These are phyloP conservation scores for Globisporangium perplexum DNA, from an alignment of 352 stramenopile genomes.

Conservation along the genomic window DNA sequence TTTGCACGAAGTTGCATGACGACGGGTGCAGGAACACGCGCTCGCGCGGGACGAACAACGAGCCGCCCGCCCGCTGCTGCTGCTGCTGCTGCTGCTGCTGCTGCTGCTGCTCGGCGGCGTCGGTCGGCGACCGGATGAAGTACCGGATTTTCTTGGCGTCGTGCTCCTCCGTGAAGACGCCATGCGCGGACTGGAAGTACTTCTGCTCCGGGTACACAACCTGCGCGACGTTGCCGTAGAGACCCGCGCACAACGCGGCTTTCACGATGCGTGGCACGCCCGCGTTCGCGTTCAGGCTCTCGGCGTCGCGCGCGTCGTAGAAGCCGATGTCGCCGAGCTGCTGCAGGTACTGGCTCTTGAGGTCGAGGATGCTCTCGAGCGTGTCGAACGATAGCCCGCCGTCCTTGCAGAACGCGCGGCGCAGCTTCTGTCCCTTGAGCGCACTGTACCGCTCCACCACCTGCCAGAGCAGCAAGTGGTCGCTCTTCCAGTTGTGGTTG, in stretches of 20 bases:
- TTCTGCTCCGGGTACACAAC: constrained; percentile 91
- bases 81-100: too few species aligned
- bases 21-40: constrained; percentile 96
- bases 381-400: constrained; percentile 80
- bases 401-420: constrained; percentile 63
- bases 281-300: constrained; percentile 56
- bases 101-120: background rate
- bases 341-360: constrained; percentile 84
- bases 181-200: constrained; percentile 92
- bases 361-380: constrained; percentile 90
- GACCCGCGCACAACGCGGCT: constrained; percentile 69
- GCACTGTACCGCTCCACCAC: constrained; percentile 74
- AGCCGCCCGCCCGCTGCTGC: background rate
- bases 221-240: constrained; percentile 79
- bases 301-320: constrained; percentile 38
- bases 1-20: constrained; percentile 87
- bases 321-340: constrained; percentile 76
- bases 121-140: constrained; percentile 58
- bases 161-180: constrained; percentile 87
- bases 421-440: constrained; percentile 40
- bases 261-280: constrained; percentile 89
- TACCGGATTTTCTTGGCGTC: constrained; percentile 93
- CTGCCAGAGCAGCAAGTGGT: constrained; percentile 69
- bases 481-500: constrained; percentile 59
- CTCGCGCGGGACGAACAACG: constrained; percentile 52